These are phyloP conservation scores for Populus simonii DNA, from an alignment of 345 rosid genomes.

Conservation along the genomic window DNA sequence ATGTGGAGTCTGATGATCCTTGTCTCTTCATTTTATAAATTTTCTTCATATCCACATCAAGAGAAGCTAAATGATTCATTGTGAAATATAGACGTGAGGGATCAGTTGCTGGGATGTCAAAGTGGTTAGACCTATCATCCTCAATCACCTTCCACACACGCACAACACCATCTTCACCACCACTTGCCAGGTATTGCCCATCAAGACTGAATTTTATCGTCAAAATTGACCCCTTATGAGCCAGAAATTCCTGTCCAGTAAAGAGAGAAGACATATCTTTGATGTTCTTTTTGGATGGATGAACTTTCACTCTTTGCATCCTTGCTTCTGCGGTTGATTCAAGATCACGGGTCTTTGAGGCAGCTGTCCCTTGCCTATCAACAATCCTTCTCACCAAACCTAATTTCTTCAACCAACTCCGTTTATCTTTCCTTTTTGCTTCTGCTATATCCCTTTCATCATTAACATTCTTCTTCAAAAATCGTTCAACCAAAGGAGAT, in stretches of 20 bases:
- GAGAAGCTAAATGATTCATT: conserved; percentile 47
- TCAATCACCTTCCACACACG: conserved; percentile 70
- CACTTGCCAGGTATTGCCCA: conserved; percentile 66
- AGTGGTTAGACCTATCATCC: conserved; percentile 45
- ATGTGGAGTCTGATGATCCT: conserved; percentile 52
- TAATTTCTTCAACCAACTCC: conserved; percentile 55
- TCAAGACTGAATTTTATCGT: conserved; percentile 76
- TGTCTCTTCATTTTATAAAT: conserved; percentile 37
- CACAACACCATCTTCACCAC: conserved; percentile 69
- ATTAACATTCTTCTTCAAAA: conserved; percentile 12
- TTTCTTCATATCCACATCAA: conserved; percentile 39
- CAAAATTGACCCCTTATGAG: conserved; percentile 66
- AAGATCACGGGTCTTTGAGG: conserved; percentile 20
- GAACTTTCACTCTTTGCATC: conserved; percentile 25
- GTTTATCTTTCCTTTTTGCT: conserved; percentile 31
- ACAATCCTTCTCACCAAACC: conserved; percentile 29
- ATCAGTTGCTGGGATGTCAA: conserved; percentile 45
- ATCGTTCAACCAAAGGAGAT: conserved; percentile 29
- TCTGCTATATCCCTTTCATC: conserved; percentile 19
- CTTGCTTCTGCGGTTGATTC: conserved; percentile 31
- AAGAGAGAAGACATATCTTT: conserved; percentile 69
- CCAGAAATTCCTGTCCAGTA: conserved; percentile 65
- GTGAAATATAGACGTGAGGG: conserved; percentile 50
- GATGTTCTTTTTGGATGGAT: conserved; percentile 40
- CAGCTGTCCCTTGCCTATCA: conserved; percentile 28